Conservation (phyloP, 805 yeast species). For the Ogataea glucozyma region DNA sequence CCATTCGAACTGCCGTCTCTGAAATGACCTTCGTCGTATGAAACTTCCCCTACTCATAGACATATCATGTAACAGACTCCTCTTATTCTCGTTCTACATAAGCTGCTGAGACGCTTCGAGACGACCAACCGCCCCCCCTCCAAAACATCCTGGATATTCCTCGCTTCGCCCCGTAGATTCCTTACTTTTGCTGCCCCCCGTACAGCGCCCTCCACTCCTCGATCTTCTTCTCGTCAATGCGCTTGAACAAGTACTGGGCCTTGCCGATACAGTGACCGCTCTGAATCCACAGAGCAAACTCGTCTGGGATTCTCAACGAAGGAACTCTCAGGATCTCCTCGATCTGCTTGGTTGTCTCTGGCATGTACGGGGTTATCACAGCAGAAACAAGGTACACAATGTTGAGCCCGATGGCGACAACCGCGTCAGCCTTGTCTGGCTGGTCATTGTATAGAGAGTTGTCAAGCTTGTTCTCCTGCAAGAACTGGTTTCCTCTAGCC, state of each 20-base stretch:
- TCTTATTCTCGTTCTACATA: too few relatives aligned
- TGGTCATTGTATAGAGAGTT: conserved; percentile 74
- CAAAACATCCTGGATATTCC: too few relatives aligned
- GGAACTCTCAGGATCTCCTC: conserved; percentile 83
- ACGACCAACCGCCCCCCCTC: too few relatives aligned
- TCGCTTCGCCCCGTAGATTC: too few relatives aligned
- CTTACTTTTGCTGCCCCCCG: conserved; percentile 74
- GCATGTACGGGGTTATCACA: conserved; percentile 85
- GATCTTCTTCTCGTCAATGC: conserved; percentile 88
- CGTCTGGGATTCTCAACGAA: conserved; percentile 70
- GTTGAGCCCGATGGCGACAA: conserved; percentile 88
- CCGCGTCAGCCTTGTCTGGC: conserved; percentile 86
- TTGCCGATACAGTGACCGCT: conserved; percentile 87
- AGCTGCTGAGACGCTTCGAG: too few relatives aligned
- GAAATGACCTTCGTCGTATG: too few relatives aligned
- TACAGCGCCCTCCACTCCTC: conserved; percentile 83
- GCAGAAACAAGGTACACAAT: conserved; percentile 84
- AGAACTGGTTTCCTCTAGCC: conserved; percentile 89
- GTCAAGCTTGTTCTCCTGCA: conserved; percentile 95
- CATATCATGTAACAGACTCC: too few relatives aligned
- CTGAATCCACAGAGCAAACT: conserved; percentile 64
- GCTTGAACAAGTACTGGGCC: conserved; percentile 86
- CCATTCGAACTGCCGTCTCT: too few relatives aligned
- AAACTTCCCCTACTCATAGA: too few relatives aligned
- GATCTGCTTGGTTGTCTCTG: conserved; percentile 72